Evolutionary conservation across 2,329 filamentous ascomycete species (phyloP).

Genomic region (Hysterium pulicare): DNA sequence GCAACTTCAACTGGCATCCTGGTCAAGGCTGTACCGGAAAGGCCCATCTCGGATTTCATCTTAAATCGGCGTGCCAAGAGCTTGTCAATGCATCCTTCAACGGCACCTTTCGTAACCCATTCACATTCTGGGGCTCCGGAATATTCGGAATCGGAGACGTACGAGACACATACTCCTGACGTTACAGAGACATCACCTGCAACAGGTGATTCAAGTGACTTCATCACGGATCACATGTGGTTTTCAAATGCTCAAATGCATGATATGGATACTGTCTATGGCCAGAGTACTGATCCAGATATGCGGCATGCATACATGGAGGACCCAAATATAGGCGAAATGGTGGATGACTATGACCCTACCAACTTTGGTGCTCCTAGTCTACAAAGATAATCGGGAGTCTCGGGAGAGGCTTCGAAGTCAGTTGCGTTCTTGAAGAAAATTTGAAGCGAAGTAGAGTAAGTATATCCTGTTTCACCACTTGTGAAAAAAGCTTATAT

Average conservation of each 20-base stretch:
- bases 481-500: no score
- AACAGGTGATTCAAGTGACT: neutral
- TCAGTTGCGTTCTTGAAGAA: no score
- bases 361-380: no score
- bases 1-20: slow-evolving; percentile 20
- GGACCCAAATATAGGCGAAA: neutral
- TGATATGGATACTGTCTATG: slow-evolving; percentile 1
- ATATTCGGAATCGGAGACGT: slow-evolving; percentile 1
- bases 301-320: neutral
- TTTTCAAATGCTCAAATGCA: slow-evolving; percentile 2
- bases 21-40: slow-evolving; percentile 19
- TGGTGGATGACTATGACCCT: neutral
- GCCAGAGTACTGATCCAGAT: neutral
- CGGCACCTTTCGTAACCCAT: neutral
- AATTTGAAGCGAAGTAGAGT: no score
- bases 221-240: slow-evolving; percentile 2
- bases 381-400: no score
- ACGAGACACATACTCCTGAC: slow-evolving; percentile 1
- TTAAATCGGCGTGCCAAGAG: neutral
- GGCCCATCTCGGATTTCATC: slow-evolving; percentile 6
- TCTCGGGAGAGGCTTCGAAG: no score
- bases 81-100: neutral
- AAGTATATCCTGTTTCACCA: no score
- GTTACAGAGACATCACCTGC: neutral
- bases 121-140: neutral